Percentiles rank a stretch among this genome's conserved stretches.
Conservation (phyloP, 768 basidiomycete genomes). For the Rhodosporidiobolus odoratus region DNA sequence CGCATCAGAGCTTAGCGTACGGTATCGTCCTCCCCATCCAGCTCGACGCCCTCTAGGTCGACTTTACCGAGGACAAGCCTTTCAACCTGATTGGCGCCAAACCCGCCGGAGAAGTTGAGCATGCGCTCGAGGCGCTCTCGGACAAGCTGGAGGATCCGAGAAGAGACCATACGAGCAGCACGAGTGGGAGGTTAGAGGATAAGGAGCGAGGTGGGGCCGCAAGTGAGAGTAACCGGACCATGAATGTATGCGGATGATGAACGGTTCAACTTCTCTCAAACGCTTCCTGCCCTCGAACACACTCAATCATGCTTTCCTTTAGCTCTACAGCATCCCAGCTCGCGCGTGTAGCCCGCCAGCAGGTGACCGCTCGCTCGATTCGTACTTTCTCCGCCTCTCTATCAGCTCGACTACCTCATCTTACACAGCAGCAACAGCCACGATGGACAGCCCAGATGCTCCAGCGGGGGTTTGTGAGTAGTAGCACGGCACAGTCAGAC, state of each 20-base stretch:
- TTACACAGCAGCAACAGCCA: conserved; percentile 13
- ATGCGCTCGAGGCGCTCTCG: background rate
- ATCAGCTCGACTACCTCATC: conserved; percentile 47
- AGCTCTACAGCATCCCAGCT: no score
- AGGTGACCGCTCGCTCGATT: background rate
- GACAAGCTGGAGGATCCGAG: background rate
- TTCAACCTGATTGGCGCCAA: background rate
- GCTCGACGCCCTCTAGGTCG: conserved; percentile 5
- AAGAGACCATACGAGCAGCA: background rate
- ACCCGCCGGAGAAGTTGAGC: background rate
- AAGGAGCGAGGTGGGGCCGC: background rate
- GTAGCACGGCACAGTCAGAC: background rate
- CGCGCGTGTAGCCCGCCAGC: background rate
- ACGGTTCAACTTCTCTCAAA: no score
- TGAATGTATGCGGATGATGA: no score
- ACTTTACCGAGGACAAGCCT: conserved; percentile 4
- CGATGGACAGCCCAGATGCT: background rate
- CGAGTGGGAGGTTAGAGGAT: background rate
- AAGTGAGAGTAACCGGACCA: no score
- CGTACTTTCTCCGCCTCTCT: background rate
- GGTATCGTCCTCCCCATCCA: conserved; percentile 13
- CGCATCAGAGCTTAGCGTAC: background rate
- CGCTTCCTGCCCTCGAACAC: no score
- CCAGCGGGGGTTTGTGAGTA: background rate
- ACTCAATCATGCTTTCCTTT: no score